Percentiles rank a stretch among this genome's conserved stretches.
Evolutionary conservation across 306 rosid species (phyloP).

Genomic region (Glycine tomentella): DNA sequence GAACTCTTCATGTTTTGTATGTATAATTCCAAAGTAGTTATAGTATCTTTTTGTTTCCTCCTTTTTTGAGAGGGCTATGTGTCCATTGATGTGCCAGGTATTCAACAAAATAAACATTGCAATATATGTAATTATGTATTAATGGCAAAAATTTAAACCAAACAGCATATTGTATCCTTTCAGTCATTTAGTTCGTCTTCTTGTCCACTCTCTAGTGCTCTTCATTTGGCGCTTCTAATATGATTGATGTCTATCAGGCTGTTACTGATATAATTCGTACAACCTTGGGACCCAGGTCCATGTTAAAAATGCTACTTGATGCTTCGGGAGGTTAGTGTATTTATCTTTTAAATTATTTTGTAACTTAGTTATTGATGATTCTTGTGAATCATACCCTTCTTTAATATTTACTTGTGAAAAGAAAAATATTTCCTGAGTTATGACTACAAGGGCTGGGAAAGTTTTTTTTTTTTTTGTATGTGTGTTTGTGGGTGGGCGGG

Average conservation of each 20-base stretch:
- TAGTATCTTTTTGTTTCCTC: neutral
- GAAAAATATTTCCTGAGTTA: neutral
- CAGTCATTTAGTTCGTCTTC: neutral
- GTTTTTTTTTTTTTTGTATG: neutral
- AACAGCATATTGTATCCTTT: neutral
- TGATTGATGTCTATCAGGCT: neutral
- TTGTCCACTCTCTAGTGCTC: neutral
- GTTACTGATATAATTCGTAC: conserved; percentile 3
- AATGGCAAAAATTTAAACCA: neutral
- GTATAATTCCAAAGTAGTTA: neutral
- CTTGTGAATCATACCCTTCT: neutral
- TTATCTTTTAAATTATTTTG: neutral
- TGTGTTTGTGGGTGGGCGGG: neutral
- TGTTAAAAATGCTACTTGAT: conserved; percentile 1
- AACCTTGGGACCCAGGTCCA: neutral
- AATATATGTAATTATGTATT: neutral
- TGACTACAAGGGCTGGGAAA: neutral
- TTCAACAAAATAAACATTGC: neutral
- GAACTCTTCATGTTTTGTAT: conserved; percentile 3
- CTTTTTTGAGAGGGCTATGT: neutral
- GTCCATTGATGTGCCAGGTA: neutral
- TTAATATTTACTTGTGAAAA: neutral
- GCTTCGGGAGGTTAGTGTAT: neutral
- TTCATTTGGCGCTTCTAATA: neutral
- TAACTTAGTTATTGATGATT: conserved; percentile 1